These are phyloP conservation scores for Blastomyces silverae DNA, from an alignment of 2,329 filamentous ascomycete genomes.

Conservation along the genomic window DNA sequence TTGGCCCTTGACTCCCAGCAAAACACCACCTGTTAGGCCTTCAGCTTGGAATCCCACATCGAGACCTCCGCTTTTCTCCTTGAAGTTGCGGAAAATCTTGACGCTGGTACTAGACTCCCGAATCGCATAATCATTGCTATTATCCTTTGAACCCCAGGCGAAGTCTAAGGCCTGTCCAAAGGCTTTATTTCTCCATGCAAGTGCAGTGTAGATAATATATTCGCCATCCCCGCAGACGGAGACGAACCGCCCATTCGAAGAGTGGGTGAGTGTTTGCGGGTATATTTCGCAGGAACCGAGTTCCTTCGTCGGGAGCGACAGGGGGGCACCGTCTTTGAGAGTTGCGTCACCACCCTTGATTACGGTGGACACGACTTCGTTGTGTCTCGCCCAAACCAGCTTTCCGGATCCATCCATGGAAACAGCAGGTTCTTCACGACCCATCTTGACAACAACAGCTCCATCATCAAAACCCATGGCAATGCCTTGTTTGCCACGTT, in stretches of 20 bases:
- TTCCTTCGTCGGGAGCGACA: slow-evolving; percentile 84
- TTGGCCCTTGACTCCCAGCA: slow-evolving; percentile 90
- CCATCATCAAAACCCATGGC: slow-evolving; percentile 97
- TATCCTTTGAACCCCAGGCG: slow-evolving; percentile 93
- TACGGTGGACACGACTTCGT: slow-evolving; percentile 87
- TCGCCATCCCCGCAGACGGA: slow-evolving; percentile 92
- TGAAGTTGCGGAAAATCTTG: slow-evolving; percentile 97
- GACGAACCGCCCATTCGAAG: slow-evolving; percentile 88
- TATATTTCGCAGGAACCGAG: slow-evolving; percentile 95
- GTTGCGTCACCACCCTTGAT: slow-evolving; percentile 84
- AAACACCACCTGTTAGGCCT: slow-evolving; percentile 76
- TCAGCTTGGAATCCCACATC: slow-evolving; percentile 96
- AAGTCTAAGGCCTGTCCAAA: slow-evolving; percentile 96
- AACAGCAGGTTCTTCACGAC: slow-evolving; percentile 91
- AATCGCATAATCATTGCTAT: slow-evolving; percentile 97
- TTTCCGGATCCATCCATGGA: slow-evolving; percentile 97
- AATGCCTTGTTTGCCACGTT: slow-evolving; percentile 87
- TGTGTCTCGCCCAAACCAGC: slow-evolving; percentile 91
- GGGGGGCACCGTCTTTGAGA: slow-evolving; percentile 81
- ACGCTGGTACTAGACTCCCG: slow-evolving; percentile 89
- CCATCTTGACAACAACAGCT: slow-evolving; percentile 95
- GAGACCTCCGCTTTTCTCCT: slow-evolving; percentile 78
- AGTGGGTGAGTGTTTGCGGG: slow-evolving; percentile 87
- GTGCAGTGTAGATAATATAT: slow-evolving; percentile 96
- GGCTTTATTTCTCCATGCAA: slow-evolving; percentile 95